phyloP scores from a whole-genome alignment of 2,329 filamentous ascomycete species.

The Hymenoscyphus albidus region DNA sequence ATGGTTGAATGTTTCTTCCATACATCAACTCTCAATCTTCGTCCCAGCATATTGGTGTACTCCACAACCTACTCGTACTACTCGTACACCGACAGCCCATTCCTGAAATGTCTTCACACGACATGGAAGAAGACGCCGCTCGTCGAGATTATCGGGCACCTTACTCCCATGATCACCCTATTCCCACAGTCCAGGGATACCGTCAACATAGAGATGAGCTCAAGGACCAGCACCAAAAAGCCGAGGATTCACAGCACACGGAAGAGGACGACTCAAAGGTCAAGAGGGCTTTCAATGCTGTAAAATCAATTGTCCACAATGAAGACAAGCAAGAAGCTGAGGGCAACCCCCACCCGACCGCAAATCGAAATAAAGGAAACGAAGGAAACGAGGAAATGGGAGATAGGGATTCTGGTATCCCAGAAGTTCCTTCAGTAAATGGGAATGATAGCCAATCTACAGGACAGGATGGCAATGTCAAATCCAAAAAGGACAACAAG shows the following conservation, averaged over 20 bases:
- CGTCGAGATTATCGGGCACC: slow-evolving; percentile 27
- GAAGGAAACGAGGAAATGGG: slow-evolving; percentile 11
- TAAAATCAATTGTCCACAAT: slow-evolving; percentile 25
- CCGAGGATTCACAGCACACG: slow-evolving; percentile 26
- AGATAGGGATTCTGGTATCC: slow-evolving; percentile 22
- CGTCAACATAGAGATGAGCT: slow-evolving; percentile 26
- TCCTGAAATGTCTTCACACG: slow-evolving; percentile 12
- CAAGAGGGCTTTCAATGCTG: slow-evolving; percentile 24
- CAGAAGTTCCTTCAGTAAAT: slow-evolving; percentile 10
- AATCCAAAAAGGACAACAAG: background rate
- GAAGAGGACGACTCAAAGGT: slow-evolving; percentile 27
- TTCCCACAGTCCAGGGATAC: slow-evolving; percentile 28
- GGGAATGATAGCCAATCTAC: slow-evolving; percentile 7
- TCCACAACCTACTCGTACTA: background rate
- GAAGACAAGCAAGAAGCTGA: slow-evolving; percentile 22
- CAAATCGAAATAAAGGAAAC: slow-evolving; percentile 22
- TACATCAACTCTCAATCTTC: background rate
- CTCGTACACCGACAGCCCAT: background rate
- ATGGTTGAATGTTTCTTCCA: background rate
- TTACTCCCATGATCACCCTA: slow-evolving; percentile 27
- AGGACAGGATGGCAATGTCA: background rate
- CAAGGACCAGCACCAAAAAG: slow-evolving; percentile 20
- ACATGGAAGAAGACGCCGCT: slow-evolving; percentile 26
- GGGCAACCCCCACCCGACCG: slow-evolving; percentile 27
- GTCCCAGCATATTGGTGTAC: background rate